These are phyloP conservation scores for Clonostachys byssicola DNA, from an alignment of 2,329 filamentous ascomycete species.

Conservation along the genomic window DNA sequence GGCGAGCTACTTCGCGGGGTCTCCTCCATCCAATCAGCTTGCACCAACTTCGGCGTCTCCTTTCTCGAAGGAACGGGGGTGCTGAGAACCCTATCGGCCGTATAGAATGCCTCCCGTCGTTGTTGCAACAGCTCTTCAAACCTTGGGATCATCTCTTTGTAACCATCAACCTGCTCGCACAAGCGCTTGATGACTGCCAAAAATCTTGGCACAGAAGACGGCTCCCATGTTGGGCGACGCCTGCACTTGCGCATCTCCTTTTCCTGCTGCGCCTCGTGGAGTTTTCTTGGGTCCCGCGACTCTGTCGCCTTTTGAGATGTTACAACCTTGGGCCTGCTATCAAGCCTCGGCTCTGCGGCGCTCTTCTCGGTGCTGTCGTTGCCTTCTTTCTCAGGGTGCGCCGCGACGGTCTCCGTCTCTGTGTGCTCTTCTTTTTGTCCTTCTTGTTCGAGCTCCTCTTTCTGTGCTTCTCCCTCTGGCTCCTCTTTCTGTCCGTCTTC, in stretches of 20 bases:
- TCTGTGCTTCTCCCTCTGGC: background rate
- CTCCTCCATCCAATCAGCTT: conserved; percentile 29
- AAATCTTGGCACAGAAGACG: conserved; percentile 45
- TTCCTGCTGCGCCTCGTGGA: conserved; percentile 26
- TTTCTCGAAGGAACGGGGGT: conserved; percentile 22
- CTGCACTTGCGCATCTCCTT: conserved; percentile 46
- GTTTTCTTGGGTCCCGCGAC: background rate
- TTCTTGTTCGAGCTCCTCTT: conserved; percentile 3
- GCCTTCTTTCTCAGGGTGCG: background rate
- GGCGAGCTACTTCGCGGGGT: conserved; percentile 43
- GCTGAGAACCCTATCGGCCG: conserved; percentile 44
- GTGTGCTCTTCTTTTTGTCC: background rate
- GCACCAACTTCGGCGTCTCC: conserved; percentile 16
- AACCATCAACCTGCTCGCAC: conserved; percentile 57
- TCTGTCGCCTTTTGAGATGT: background rate
- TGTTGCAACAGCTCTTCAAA: conserved; percentile 70
- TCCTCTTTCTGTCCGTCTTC: conserved; percentile 2
- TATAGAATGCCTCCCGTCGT: conserved; percentile 60
- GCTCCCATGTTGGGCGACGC: conserved; percentile 47
- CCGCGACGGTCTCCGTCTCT: background rate
- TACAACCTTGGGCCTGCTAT: too few relatives aligned
- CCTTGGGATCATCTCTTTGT: conserved; percentile 61
- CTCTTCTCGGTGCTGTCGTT: background rate
- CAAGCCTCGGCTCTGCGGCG: background rate
- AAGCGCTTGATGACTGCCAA: conserved; percentile 55